These are phyloP conservation scores for Vickermania spadyakhi DNA, from an alignment of 208 protist genomes.

Conservation along the genomic window DNA sequence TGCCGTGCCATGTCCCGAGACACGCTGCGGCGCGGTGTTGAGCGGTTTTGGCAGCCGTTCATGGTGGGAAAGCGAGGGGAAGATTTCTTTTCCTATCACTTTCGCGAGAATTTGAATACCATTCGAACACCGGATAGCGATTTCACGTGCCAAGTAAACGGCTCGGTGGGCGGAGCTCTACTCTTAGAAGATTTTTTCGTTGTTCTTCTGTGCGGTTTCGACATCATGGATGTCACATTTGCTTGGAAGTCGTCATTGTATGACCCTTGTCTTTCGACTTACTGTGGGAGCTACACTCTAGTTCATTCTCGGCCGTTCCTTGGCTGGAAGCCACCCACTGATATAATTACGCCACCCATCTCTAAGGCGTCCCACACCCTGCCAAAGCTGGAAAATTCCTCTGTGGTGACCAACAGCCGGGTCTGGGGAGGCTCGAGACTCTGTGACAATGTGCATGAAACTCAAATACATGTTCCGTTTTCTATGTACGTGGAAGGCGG, in stretches of 20 bases:
- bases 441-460: background rate
- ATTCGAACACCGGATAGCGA: constrained; percentile 24
- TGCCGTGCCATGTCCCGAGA: constrained; percentile 10
- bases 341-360: no score
- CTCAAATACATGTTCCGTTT: constrained; percentile 29
- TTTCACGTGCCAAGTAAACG: constrained; percentile 72
- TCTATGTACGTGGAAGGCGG: constrained; percentile 36
- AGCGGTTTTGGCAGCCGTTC: constrained; percentile 64
- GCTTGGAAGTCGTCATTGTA: constrained; percentile 6
- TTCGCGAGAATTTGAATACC: constrained; percentile 33
- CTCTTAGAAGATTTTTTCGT: constrained; percentile 62
- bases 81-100: constrained; percentile 37
- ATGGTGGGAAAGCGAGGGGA: constrained; percentile 14
- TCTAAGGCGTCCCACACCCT: background rate
- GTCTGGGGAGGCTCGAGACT: background rate
- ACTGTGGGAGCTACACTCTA: constrained; percentile 39
- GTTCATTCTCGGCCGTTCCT: constrained; percentile 61
- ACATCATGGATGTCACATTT: constrained; percentile 49
- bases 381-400: background rate
- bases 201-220: constrained; percentile 53
- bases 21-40: constrained; percentile 26
- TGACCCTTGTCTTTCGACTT: constrained; percentile 22
- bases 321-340: constrained; percentile 38
- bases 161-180: constrained; percentile 19
- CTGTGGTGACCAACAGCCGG: background rate